phyloP scores from a whole-genome alignment of 1,284 basidiomycete species.

The Cerrena zonata region DNA sequence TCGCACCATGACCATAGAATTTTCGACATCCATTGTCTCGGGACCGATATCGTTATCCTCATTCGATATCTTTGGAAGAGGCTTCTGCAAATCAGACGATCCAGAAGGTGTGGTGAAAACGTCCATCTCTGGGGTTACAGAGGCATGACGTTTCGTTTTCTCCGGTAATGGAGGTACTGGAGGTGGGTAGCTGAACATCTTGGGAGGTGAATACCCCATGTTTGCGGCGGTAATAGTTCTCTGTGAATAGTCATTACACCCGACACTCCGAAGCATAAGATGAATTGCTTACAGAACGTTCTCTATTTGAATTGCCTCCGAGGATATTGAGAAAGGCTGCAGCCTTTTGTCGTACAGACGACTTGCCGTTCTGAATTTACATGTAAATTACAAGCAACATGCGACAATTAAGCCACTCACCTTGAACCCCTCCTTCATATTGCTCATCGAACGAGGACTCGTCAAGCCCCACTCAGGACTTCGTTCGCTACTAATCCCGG shows the following conservation, averaged over 20 bases:
- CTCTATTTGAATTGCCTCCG: slow-evolving; percentile 69
- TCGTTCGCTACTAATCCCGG: not conserved
- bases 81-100: slow-evolving; percentile 40
- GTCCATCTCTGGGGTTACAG: slow-evolving; percentile 43
- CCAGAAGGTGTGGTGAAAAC: slow-evolving; percentile 37
- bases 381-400: slow-evolving; percentile 18
- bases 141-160: slow-evolving; percentile 31
- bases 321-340: slow-evolving; percentile 73
- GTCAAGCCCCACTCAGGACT: slow-evolving; percentile 50
- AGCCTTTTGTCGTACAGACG: slow-evolving; percentile 68
- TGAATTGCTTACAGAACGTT: slow-evolving; percentile 61
- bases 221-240: slow-evolving; percentile 48
- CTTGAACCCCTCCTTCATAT: slow-evolving; percentile 38
- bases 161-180: slow-evolving; percentile 69
- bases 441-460: slow-evolving; percentile 28
- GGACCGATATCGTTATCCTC: slow-evolving; percentile 27
- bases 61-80: slow-evolving; percentile 51
- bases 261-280: too few species aligned
- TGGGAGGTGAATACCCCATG: slow-evolving; percentile 28
- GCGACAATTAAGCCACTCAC: slow-evolving; percentile 36
- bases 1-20: slow-evolving; percentile 51
- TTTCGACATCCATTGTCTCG: slow-evolving; percentile 41
- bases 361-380: slow-evolving; percentile 31
- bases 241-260: too few species aligned
- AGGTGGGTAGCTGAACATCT: slow-evolving; percentile 34